These are phyloP conservation scores for Xerocomellus chrysenteron DNA, from an alignment of 768 basidiomycete species.

Conservation along the genomic window DNA sequence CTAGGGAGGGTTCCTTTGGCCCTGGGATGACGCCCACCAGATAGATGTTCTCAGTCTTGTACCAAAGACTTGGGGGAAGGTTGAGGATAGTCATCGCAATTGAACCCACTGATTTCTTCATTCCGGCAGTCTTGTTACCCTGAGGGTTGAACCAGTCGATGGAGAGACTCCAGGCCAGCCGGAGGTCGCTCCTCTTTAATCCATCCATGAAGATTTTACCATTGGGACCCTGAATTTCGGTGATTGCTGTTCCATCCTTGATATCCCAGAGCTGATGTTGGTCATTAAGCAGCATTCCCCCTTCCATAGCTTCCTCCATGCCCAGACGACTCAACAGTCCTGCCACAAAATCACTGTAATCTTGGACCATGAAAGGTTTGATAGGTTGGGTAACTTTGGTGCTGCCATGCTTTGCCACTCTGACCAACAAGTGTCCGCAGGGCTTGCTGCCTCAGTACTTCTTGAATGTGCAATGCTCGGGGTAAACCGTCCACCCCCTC, in stretches of 20 bases:
- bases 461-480: slow-evolving; percentile 21
- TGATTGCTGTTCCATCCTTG: neutral
- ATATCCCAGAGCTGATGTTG: neutral
- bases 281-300: neutral
- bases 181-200: slow-evolving; percentile 4
- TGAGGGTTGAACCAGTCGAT: slow-evolving; percentile 31
- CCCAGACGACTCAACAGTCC: slow-evolving; percentile 25
- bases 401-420: neutral
- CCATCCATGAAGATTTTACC: slow-evolving; percentile 2
- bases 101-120: slow-evolving; percentile 7
- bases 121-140: slow-evolving; percentile 20
- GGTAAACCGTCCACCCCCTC: slow-evolving; percentile 1
- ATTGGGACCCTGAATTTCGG: neutral
- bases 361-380: slow-evolving; percentile 25
- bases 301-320: slow-evolving; percentile 30
- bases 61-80: slow-evolving; percentile 16
- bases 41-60: slow-evolving; percentile 36
- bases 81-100: slow-evolving; percentile 22
- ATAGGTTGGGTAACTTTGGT: neutral
- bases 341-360: slow-evolving; percentile 29
- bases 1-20: slow-evolving; percentile 30
- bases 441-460: slow-evolving; percentile 10
- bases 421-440: slow-evolving; percentile 14
- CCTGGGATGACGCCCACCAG: slow-evolving; percentile 38
- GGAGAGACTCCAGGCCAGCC: slow-evolving; percentile 25